Base-by-base conservation (phyloP, 495 filamentous ascomycete genomes). In the Lasiosphaeria hispida region DNA sequence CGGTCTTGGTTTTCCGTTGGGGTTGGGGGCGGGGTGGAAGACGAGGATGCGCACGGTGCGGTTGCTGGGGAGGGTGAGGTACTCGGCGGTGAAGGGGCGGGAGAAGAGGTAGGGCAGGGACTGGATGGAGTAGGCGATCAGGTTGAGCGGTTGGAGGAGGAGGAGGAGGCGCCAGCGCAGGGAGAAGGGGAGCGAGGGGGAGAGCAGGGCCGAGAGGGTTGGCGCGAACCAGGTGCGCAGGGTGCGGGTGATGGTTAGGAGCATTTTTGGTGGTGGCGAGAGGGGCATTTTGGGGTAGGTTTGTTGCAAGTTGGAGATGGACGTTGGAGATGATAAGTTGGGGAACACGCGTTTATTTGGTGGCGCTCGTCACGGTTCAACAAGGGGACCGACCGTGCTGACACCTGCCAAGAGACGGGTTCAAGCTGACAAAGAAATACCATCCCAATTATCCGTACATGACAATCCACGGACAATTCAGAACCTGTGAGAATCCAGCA, bases 131-230 rank as follows among this genome's bases (percentile, higher is more conserved):
- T 47, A 62, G 18, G 54, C 41, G 10, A 58, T 13, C 18, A 57
- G 17, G 13, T 15, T 45, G 14, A 62, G 34, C 10, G 59, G 59
- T 17, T 62, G 54, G 14, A 57, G 40, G 23, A 47, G 14, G 23
- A 47, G 14, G 48, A 62, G 41, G 36, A 54, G 48, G 7, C 59
- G 59, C 59, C 59, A 62, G 38, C 59, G 59, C 18, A 48, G 48
- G 3, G 19, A 23, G 15, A 48, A 62, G 1, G 59, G 54, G 5
- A 62, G 9, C 48, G 44, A 49, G 14, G 23, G 43, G 10, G 54
- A 23, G 38, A 62, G 53, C 35, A 62, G 40, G 17, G 54, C 59
- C 11, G 57, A 39, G 41, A 62, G 35, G 5, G 53, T 14, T n/a
- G 55, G 54, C 1, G 38, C 34, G 10, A 59, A 48, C 48, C 42